phyloP scores from a whole-genome alignment of 768 basidiomycete species.

The Leucocoprinus sp. region DNA sequence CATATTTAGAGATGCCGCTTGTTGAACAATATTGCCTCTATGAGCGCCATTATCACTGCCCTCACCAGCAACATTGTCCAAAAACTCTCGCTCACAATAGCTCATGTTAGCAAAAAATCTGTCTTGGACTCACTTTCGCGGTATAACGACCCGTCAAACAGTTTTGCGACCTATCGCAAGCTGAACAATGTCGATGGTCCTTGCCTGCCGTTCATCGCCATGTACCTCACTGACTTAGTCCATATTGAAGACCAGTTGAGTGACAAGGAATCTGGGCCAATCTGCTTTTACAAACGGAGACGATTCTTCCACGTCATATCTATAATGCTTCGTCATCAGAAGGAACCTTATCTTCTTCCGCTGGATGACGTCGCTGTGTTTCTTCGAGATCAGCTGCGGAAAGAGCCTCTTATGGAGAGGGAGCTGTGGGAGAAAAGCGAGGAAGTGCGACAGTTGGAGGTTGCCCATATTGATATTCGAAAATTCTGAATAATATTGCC shows the following conservation, averaged over 20 bases:
- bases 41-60: constrained; percentile 59
- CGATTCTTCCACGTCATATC: constrained; percentile 48
- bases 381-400: constrained; percentile 37
- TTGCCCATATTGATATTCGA: constrained; percentile 55
- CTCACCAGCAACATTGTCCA: constrained; percentile 52
- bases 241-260: constrained; percentile 44
- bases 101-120: constrained; percentile 45
- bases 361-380: constrained; percentile 40
- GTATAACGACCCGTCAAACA: constrained; percentile 51
- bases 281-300: constrained; percentile 49
- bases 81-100: constrained; percentile 57
- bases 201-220: constrained; percentile 61
- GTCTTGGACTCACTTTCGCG: constrained; percentile 43
- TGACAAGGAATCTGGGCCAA: constrained; percentile 30
- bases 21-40: constrained; percentile 58
- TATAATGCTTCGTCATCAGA: constrained; percentile 51
- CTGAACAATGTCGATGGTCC: constrained; percentile 41
- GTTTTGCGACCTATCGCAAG: constrained; percentile 47
- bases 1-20: constrained; percentile 50
- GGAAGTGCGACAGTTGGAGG: constrained; percentile 50
- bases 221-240: constrained; percentile 53
- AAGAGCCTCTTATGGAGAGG: constrained; percentile 32
- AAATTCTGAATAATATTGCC: constrained; percentile 35
- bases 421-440: constrained; percentile 54
- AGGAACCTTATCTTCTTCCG: constrained; percentile 38